phyloP scores from a whole-genome alignment of 257 asterid species.

The Leptodermis oblonga region DNA sequence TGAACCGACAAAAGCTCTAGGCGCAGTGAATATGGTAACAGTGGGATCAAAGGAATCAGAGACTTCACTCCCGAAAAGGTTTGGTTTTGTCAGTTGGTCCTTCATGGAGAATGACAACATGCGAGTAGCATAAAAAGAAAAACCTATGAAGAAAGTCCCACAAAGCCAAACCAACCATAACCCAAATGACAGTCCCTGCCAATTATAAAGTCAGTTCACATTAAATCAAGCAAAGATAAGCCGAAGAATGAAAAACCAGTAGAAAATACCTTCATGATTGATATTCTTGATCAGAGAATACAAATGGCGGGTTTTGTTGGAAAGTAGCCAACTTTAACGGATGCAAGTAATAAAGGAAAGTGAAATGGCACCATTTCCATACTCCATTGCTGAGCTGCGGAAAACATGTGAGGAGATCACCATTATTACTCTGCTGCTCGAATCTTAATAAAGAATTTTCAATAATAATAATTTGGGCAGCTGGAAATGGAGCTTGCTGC shows the following conservation, averaged over 20 bases:
- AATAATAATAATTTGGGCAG: constrained; percentile 8
- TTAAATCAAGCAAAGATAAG: constrained; percentile 5
- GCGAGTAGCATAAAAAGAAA: constrained; percentile 70
- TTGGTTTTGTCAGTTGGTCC: constrained; percentile 33
- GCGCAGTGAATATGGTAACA: constrained; percentile 72
- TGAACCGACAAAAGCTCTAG: constrained; percentile 60
- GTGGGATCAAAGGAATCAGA: constrained; percentile 42
- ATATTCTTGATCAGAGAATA: constrained; percentile 9
- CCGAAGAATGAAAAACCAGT: constrained; percentile 10
- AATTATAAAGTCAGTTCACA: constrained; percentile 6
- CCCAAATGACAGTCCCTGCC: constrained; percentile 61
- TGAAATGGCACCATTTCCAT: constrained; percentile 2
- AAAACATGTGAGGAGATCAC: no score
- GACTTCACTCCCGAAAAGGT: constrained; percentile 22
- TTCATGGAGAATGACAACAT: constrained; percentile 40
- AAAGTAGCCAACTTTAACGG: constrained; percentile 8
- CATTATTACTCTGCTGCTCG: no score
- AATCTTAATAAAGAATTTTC: neutral
- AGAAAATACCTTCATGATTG: constrained; percentile 52
- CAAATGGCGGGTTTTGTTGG: neutral
- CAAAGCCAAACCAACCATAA: constrained; percentile 72
- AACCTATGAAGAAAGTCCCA: constrained; percentile 61
- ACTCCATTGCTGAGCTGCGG: neutral
- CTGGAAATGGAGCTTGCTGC: no score
- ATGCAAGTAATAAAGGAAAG: constrained; percentile 11